These are phyloP conservation scores for Penicillium turbatum DNA, from an alignment of 495 filamentous ascomycete genomes.

Conservation along the genomic window DNA sequence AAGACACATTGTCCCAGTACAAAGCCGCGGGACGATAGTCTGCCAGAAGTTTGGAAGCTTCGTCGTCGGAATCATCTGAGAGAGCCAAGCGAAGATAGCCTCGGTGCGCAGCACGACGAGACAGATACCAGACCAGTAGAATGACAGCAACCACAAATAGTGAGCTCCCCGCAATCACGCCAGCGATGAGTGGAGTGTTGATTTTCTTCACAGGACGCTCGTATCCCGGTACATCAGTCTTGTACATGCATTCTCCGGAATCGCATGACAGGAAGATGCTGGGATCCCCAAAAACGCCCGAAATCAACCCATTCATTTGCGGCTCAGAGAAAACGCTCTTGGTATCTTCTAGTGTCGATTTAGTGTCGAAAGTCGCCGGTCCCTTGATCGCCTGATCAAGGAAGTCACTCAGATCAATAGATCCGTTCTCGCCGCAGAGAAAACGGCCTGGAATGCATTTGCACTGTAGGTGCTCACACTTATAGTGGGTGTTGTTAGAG, in stretches of 20 bases:
- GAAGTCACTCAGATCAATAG: constrained; percentile 89
- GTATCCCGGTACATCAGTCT: constrained; percentile 89
- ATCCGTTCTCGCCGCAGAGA: constrained; percentile 86
- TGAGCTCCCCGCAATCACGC: constrained; percentile 82
- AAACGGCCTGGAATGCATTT: constrained; percentile 86
- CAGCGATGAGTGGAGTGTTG: constrained; percentile 94
- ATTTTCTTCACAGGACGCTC: constrained; percentile 85
- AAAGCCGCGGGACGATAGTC: constrained; percentile 89
- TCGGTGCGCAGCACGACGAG: constrained; percentile 58
- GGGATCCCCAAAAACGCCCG: constrained; percentile 79
- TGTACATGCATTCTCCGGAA: constrained; percentile 87
- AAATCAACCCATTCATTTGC: constrained; percentile 84
- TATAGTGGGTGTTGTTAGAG: constrained; percentile 77
- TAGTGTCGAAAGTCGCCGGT: constrained; percentile 75
- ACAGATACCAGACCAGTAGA: constrained; percentile 82
- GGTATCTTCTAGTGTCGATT: constrained; percentile 62
- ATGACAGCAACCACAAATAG: constrained; percentile 86
- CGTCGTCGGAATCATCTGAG: constrained; percentile 85
- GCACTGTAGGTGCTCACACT: constrained; percentile 79
- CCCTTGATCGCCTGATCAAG: constrained; percentile 73
- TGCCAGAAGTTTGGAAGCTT: constrained; percentile 74
- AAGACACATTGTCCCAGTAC: constrained; percentile 84
- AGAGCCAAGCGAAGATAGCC: constrained; percentile 71
- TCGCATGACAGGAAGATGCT: constrained; percentile 80
- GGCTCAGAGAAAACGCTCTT: constrained; percentile 73